Percentiles rank a stretch among this genome's conserved stretches.
phyloP scores from a whole-genome alignment of 495 filamentous ascomycete genomes.

The Xeromyces bisporus region DNA sequence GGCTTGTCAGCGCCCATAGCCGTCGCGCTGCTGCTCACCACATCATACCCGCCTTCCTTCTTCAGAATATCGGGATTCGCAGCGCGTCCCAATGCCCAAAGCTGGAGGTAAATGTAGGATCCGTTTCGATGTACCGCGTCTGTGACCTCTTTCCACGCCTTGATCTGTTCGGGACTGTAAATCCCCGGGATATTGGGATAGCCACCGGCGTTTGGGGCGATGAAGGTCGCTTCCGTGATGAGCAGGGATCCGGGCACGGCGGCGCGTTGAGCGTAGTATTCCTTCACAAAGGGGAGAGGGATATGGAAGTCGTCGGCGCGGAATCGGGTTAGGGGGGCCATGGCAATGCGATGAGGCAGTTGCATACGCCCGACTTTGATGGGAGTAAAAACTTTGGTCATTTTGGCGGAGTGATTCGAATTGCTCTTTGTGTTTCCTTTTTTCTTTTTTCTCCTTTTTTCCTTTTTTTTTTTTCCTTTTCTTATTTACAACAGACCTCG shows the following conservation, averaged over 20 bases:
- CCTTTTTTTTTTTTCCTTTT: no score
- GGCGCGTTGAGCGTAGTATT: constrained; percentile 37
- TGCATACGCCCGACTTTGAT: constrained; percentile 26
- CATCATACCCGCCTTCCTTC: constrained; percentile 22
- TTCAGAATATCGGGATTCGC: constrained; percentile 21
- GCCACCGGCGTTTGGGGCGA: constrained; percentile 35
- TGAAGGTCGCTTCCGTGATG: constrained; percentile 45
- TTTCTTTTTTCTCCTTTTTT: no score
- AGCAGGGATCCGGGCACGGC: constrained; percentile 32
- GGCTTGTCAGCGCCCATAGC: constrained; percentile 19
- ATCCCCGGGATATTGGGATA: constrained; percentile 46
- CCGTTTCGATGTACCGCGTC: constrained; percentile 50
- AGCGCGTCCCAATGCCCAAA: constrained; percentile 52
- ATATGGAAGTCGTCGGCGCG: constrained; percentile 26
- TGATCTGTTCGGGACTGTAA: constrained; percentile 41
- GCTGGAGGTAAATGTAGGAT: constrained; percentile 46
- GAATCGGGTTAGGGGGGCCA: constrained; percentile 35
- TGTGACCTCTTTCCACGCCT: constrained; percentile 43
- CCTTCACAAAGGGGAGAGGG: constrained; percentile 23
- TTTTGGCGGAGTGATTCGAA: no score
- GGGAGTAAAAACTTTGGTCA: constrained; percentile 34
- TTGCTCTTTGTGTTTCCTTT: no score
- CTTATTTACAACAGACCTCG: no score
- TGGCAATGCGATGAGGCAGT: constrained; percentile 31
- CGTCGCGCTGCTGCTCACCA: constrained; percentile 32